Evolutionary conservation across 2,329 filamentous ascomycete species (phyloP).

Genomic region (Penicillium sp.): DNA sequence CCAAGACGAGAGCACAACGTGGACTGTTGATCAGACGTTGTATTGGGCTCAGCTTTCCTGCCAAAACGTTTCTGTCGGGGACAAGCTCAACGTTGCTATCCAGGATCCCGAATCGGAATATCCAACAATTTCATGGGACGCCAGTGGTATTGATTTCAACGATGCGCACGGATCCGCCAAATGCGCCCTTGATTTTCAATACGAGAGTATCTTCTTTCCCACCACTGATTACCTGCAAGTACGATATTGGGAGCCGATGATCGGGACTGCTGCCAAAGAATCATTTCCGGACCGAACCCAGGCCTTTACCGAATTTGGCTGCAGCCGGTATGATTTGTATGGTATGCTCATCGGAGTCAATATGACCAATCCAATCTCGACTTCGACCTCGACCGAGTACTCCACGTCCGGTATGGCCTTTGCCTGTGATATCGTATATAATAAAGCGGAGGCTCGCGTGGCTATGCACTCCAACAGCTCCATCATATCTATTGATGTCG

Average conservation of each 20-base stretch:
- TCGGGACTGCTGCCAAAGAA: constrained; percentile 10
- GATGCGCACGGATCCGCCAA: constrained; percentile 11
- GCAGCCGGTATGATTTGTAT: constrained; percentile 32
- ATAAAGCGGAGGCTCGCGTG: constrained; percentile 27
- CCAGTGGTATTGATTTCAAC: constrained; percentile 23
- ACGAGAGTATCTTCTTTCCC: constrained; percentile 29
- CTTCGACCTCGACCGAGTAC: constrained; percentile 13
- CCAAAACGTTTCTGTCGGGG: constrained; percentile 17
- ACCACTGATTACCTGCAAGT: constrained; percentile 31
- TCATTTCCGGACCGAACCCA: constrained; percentile 11
- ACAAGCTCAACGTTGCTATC: constrained; percentile 22
- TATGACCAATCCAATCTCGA: constrained; percentile 15
- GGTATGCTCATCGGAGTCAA: constrained; percentile 34
- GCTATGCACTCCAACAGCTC: constrained; percentile 37
- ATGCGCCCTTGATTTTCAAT: constrained; percentile 31
- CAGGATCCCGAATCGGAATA: constrained; percentile 15
- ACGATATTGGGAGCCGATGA: constrained; percentile 36
- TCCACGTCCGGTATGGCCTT: constrained; percentile 30
- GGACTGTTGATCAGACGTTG: constrained; percentile 33
- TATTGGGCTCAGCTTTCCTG: constrained; percentile 33
- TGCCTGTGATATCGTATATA: constrained; percentile 32
- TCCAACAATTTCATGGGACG: constrained; percentile 29
- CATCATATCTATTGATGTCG: constrained; percentile 25
- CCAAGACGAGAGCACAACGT: constrained; percentile 25
- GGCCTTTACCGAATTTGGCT: constrained; percentile 26